These are phyloP conservation scores for Leishmania tarentolae DNA, from an alignment of 208 protist genomes.

Conservation along the genomic window DNA sequence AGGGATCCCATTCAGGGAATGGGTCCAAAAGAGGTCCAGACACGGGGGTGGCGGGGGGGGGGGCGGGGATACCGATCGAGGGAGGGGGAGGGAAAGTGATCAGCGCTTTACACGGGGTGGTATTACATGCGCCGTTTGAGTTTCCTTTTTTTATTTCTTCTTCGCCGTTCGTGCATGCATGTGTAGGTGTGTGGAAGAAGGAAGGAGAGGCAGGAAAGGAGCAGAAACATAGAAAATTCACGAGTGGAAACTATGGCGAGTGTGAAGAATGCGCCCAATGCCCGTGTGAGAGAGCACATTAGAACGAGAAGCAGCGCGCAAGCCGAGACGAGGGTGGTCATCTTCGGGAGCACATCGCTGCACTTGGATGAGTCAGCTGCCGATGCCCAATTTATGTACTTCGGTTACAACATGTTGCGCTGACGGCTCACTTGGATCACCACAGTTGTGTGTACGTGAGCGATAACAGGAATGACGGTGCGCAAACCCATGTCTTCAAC, in stretches of 20 bases:
- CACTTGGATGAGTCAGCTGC: neutral
- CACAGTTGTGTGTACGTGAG: neutral
- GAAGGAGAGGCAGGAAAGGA: slow-evolving; percentile 1
- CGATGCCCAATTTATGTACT: neutral
- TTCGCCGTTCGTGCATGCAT: neutral
- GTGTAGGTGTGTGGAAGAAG: neutral
- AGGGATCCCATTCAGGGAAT: neutral
- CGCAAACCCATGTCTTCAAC: neutral
- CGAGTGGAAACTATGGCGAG: neutral
- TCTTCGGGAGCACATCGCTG: neutral
- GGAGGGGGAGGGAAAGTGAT: neutral
- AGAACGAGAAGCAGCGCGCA: neutral
- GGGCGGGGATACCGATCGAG: neutral
- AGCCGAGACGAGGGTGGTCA: neutral
- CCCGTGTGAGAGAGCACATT: neutral
- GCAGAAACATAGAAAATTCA: neutral
- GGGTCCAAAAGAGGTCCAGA: too few relatives aligned
- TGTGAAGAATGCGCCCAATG: neutral
- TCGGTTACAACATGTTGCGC: neutral
- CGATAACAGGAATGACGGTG: neutral
- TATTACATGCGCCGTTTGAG: neutral
- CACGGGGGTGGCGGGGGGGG: too few relatives aligned
- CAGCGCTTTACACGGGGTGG: neutral
- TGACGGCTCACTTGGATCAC: neutral
- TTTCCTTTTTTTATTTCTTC: neutral